These are phyloP conservation scores for Aquilaria yunnanensis DNA, from an alignment of 345 rosid genomes.

Conservation along the genomic window DNA sequence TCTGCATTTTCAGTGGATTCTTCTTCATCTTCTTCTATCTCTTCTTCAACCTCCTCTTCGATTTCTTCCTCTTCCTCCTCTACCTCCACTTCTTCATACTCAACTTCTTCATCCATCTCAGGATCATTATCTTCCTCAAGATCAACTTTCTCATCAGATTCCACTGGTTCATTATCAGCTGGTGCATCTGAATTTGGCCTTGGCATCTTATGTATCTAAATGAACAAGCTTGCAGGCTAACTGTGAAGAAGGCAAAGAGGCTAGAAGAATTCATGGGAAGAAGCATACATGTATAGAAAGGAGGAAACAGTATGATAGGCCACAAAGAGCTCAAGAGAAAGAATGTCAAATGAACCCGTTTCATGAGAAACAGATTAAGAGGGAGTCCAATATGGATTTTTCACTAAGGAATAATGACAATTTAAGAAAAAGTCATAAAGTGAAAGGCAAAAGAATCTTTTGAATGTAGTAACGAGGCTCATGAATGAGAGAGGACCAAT, in stretches of 20 bases:
- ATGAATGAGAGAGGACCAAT: slow-evolving; percentile 26
- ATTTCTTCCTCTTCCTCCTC: slow-evolving; percentile 42
- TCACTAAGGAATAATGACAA: slow-evolving; percentile 25
- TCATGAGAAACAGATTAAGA: slow-evolving; percentile 35
- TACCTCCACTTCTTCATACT: slow-evolving; percentile 50
- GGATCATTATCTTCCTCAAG: slow-evolving; percentile 45
- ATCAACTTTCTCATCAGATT: slow-evolving; percentile 45
- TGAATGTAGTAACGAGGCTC: slow-evolving; percentile 32
- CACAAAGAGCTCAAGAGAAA: slow-evolving; percentile 39
- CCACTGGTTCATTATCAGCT: slow-evolving; percentile 31
- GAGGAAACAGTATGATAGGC: slow-evolving; percentile 55
- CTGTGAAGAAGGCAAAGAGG: slow-evolving; percentile 42
- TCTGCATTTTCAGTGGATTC: slow-evolving; percentile 15
- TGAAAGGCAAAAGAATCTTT: slow-evolving; percentile 35
- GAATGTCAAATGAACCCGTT: slow-evolving; percentile 33
- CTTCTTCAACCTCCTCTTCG: slow-evolving; percentile 36
- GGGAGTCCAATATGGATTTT: slow-evolving; percentile 30
- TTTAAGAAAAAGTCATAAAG: slow-evolving; percentile 29
- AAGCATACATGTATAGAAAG: slow-evolving; percentile 47
- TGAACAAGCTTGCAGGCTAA: slow-evolving; percentile 13
- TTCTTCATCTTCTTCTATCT: slow-evolving; percentile 28
- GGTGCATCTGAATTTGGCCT: slow-evolving; percentile 37
- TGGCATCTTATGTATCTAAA: slow-evolving; percentile 47
- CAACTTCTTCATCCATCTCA: slow-evolving; percentile 64
- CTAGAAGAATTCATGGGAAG: slow-evolving; percentile 72